phyloP scores from a whole-genome alignment of 495 filamentous ascomycete species.

The Aspergillus haitiensis region DNA sequence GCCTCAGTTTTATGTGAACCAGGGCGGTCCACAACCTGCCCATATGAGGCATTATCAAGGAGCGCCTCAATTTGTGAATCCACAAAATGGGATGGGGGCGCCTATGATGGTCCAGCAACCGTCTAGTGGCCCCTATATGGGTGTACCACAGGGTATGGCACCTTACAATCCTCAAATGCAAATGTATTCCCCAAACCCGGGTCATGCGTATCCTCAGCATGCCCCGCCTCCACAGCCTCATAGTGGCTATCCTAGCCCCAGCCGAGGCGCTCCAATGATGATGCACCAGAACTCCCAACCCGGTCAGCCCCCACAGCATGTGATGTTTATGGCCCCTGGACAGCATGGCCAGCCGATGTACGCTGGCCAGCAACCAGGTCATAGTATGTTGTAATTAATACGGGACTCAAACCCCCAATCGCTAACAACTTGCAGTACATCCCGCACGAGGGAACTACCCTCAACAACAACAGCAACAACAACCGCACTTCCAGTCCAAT shows the following conservation, averaged over 20 bases:
- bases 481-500: conserved; percentile 61
- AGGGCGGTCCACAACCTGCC: conserved; percentile 54
- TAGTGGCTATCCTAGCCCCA: conserved; percentile 82
- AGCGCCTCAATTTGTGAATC: conserved; percentile 61
- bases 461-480: conserved; percentile 47
- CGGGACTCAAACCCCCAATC: background rate
- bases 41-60: conserved; percentile 49
- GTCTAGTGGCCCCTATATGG: conserved; percentile 57
- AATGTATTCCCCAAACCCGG: conserved; percentile 69
- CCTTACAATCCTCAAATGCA: conserved; percentile 67
- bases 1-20: conserved; percentile 68
- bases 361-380: conserved; percentile 59
- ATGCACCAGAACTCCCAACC: conserved; percentile 78
- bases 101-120: conserved; percentile 82
- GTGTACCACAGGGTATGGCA: conserved; percentile 55
- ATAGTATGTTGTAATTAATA: conserved; percentile 57
- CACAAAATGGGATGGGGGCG: conserved; percentile 65
- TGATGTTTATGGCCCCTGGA: conserved; percentile 67
- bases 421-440: conserved; percentile 51
- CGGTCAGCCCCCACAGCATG: conserved; percentile 58
- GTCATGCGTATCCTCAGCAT: conserved; percentile 63
- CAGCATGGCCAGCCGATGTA: conserved; percentile 69
- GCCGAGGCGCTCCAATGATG: conserved; percentile 77
- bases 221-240: conserved; percentile 63
- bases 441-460: conserved; percentile 59